phyloP scores from a whole-genome alignment of 2,329 filamentous ascomycete species.

The Macrophomina tecta region DNA sequence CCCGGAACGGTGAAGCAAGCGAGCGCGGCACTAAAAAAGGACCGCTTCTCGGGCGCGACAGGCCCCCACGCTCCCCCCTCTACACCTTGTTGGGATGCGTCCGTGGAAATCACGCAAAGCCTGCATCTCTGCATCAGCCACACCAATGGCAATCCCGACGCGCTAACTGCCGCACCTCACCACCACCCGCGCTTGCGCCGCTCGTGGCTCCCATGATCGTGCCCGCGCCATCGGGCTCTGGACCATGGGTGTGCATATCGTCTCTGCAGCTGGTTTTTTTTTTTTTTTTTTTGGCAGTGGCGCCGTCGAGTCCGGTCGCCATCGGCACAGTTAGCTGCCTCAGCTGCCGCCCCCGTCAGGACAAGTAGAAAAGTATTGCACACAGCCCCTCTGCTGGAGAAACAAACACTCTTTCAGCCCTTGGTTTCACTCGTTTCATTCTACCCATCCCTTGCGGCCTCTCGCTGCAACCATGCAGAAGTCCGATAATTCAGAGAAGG shows the following conservation, averaged over 20 bases:
- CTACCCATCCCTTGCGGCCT: neutral
- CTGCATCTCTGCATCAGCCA: constrained; percentile 36
- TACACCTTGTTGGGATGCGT: neutral
- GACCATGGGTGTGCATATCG: neutral
- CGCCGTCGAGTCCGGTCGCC: neutral
- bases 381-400: neutral
- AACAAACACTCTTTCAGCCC: neutral
- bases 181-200: neutral
- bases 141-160: constrained; percentile 37
- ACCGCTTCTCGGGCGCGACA: neutral
- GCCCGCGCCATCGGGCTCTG: constrained; percentile 7
- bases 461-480: constrained; percentile 22
- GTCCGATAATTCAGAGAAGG: constrained; percentile 3
- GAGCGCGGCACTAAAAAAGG: constrained; percentile 1
- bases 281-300: neutral
- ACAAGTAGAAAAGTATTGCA: constrained; percentile 17
- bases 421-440: neutral
- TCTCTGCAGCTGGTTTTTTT: too few relatives aligned
- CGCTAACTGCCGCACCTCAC: constrained; percentile 12
- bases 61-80: neutral
- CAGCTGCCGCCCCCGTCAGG: neutral
- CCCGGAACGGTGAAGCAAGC: constrained; percentile 13
- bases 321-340: neutral
- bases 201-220: neutral
- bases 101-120: neutral